Evolutionary conservation across 352 stramenopile species (phyloP).

Genomic region (Peronospora tabacina): DNA sequence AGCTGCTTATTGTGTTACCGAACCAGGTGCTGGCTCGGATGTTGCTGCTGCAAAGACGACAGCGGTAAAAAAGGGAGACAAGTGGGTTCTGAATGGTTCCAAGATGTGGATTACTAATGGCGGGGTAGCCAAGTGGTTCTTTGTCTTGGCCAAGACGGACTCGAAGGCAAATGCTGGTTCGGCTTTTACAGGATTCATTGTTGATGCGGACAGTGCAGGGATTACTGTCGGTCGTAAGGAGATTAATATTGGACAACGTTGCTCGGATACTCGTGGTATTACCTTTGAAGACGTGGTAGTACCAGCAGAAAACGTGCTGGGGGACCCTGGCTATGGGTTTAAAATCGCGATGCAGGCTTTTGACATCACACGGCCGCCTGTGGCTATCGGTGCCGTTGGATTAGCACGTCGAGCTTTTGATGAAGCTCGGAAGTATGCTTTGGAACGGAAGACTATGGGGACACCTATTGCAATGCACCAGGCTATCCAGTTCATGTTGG

Average conservation of each 20-base stretch:
- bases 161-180: conserved; percentile 50
- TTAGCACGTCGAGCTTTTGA: conserved; percentile 83
- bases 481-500: conserved; percentile 86
- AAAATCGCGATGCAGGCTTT: conserved; percentile 91
- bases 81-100: conserved; percentile 89
- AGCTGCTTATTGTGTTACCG: conserved; percentile 87
- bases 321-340: conserved; percentile 82
- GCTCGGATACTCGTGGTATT: conserved; percentile 85
- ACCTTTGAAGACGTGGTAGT: conserved; percentile 89
- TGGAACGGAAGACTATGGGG: conserved; percentile 87
- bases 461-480: conserved; percentile 79
- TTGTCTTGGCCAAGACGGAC: conserved; percentile 89
- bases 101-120: conserved; percentile 95
- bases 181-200: conserved; percentile 88
- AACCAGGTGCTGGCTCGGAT: conserved; percentile 85
- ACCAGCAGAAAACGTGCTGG: conserved; percentile 82
- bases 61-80: conserved; percentile 89
- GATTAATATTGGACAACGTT: conserved; percentile 89
- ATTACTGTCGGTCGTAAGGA: conserved; percentile 86
- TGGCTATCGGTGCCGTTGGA: conserved; percentile 82
- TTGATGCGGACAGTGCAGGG: conserved; percentile 79
- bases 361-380: conserved; percentile 84
- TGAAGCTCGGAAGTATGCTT: conserved; percentile 80
- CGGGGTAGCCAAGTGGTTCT: conserved; percentile 86
- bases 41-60: conserved; percentile 86